A percentile compares a stretch with the other conserved stretches of the same genome.
phyloP scores from a whole-genome alignment of 257 asterid species.

The Solanum chaucha region DNA sequence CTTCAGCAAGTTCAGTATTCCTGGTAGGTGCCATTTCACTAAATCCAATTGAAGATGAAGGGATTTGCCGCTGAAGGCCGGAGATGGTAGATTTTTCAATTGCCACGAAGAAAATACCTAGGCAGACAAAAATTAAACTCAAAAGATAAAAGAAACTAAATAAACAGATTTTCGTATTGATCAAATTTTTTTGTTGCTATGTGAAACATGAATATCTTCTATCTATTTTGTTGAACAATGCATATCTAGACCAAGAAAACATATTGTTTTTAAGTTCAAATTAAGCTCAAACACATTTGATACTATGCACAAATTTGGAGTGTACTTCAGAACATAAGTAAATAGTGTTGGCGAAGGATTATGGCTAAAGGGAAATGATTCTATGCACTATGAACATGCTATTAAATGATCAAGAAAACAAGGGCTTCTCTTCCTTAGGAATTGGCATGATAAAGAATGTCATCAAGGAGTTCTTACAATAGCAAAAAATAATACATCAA shows the following conservation, averaged over 20 bases:
- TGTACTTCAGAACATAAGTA: neutral
- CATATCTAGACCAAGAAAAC: neutral
- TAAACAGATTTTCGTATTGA: neutral
- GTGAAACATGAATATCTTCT: neutral
- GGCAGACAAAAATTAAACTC: neutral
- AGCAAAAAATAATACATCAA: neutral
- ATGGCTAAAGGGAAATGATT: neutral
- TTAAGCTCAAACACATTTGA: neutral
- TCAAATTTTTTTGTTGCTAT: neutral
- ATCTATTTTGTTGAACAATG: neutral
- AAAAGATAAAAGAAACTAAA: neutral
- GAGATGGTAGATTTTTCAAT: neutral
- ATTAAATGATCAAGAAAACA: neutral
- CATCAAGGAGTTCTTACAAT: neutral
- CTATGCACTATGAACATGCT: neutral
- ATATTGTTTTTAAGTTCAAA: neutral
- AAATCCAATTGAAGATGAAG: neutral
- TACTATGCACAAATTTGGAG: neutral
- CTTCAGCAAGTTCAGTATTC: neutral
- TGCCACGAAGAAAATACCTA: constrained; percentile 10
- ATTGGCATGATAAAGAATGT: neutral
- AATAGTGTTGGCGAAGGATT: neutral
- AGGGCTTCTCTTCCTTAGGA: neutral
- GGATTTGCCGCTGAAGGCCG: constrained; percentile 2
- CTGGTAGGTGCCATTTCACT: constrained; percentile 16